Evolutionary conservation across 1,284 basidiomycete genomes (phyloP).

Genomic region (Trametes polyzona): DNA sequence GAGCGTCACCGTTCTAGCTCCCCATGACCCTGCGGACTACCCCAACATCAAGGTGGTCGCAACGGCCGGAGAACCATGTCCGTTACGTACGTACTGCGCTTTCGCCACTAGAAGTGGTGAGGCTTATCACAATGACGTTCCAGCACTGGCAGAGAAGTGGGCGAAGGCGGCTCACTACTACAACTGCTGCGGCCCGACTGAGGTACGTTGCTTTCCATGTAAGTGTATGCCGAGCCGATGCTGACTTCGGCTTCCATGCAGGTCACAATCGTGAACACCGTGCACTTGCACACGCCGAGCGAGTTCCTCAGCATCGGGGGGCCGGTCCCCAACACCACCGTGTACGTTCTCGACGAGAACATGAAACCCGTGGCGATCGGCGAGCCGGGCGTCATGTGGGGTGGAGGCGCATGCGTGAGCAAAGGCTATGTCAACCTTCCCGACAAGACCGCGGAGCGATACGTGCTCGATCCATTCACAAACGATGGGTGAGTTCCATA

Average conservation of each 20-base stretch:
- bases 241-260: constrained; percentile 24
- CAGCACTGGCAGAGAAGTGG: constrained; percentile 62
- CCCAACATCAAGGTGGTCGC: constrained; percentile 60
- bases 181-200: constrained; percentile 55
- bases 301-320: constrained; percentile 52
- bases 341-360: constrained; percentile 58
- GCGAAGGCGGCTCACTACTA: constrained; percentile 45
- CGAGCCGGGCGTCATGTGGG: constrained; percentile 60
- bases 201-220: constrained; percentile 36
- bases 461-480: constrained; percentile 52
- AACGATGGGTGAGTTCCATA: constrained; percentile 47
- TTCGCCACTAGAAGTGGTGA: background rate
- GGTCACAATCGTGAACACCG: constrained; percentile 66
- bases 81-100: constrained; percentile 45
- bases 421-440: constrained; percentile 59
- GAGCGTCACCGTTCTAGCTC: constrained; percentile 30
- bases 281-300: constrained; percentile 51
- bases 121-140: constrained; percentile 5
- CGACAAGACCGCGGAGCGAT: constrained; percentile 56
- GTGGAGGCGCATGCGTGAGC: constrained; percentile 56
- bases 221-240: background rate
- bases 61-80: constrained; percentile 65
- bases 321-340: constrained; percentile 62
- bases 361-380: constrained; percentile 56
- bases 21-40: constrained; percentile 57